A percentile compares a stretch with the other conserved stretches of the same genome.
Evolutionary conservation across 139 green algal genomes (phyloP).

Genomic region (Chlorella ohadii): DNA sequence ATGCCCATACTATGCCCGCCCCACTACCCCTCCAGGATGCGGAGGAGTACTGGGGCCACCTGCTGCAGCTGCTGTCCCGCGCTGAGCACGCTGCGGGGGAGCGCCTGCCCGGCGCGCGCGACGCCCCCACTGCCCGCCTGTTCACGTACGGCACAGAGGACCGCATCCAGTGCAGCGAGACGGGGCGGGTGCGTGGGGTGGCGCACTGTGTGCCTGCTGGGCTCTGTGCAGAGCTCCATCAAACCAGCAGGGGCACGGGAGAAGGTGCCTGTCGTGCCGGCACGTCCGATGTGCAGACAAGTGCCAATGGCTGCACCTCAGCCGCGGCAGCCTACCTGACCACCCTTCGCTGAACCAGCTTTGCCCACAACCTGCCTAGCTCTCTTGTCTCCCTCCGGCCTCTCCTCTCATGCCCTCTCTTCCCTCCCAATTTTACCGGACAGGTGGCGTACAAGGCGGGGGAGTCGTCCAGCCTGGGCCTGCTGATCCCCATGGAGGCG

Average conservation of each 20-base stretch:
- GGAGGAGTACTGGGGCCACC: constrained; percentile 91
- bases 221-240: background rate
- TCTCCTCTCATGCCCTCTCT: no score
- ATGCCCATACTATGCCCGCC: no score
- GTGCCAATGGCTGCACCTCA: no score
- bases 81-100: constrained; percentile 52
- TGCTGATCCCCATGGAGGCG: constrained; percentile 90
- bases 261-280: no score
- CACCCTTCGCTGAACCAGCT: no score
- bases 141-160: constrained; percentile 76
- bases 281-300: no score
- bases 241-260: no score
- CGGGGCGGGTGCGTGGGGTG: constrained; percentile 7
- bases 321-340: no score
- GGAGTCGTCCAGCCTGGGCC: constrained; percentile 65
- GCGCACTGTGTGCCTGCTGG: background rate
- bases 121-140: constrained; percentile 11
- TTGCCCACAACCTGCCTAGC: no score
- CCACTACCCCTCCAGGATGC: no score
- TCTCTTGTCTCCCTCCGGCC: no score
- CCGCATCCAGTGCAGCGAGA: constrained; percentile 57
- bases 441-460: constrained; percentile 71
- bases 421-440: no score
- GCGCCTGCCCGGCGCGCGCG: constrained; percentile 38
- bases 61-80: constrained; percentile 77